Conservation (phyloP, 495 filamentous ascomycete species). For the Immersiella caudata region DNA sequence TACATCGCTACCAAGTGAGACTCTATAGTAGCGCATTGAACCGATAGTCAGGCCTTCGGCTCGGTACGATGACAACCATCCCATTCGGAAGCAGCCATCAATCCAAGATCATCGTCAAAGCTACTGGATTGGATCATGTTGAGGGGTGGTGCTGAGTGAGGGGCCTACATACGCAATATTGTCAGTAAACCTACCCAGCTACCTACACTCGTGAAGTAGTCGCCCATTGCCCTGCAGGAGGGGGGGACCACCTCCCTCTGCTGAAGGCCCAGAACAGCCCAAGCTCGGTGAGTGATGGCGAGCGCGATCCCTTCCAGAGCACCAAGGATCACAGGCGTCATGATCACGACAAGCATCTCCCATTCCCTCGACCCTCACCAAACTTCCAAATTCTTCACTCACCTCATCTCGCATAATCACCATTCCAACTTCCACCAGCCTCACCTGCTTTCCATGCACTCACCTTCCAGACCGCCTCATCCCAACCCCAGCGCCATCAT, state of each 20-base stretch:
- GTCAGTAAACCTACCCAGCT: neutral
- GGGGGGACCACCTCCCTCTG: no score
- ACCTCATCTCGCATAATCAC: neutral
- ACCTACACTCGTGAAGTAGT: no score
- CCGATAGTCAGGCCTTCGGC: no score
- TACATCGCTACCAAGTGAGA: no score
- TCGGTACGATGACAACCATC: neutral
- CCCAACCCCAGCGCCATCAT: neutral
- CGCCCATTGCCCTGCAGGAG: no score
- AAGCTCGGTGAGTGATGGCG: no score
- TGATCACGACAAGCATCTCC: no score
- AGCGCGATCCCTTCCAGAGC: no score
- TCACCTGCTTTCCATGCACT: neutral
- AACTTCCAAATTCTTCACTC: neutral
- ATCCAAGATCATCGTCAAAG: neutral
- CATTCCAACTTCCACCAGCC: neutral
- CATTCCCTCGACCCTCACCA: neutral
- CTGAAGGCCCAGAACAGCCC: no score
- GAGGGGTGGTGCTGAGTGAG: neutral
- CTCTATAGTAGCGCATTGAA: no score
- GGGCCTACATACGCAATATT: neutral
- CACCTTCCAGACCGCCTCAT: neutral
- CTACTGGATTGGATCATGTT: neutral
- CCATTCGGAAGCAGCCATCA: neutral
- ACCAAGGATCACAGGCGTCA: no score